Base-by-base conservation (phyloP, 805 yeast genomes). In the Hyphopichia homilentoma region DNA sequence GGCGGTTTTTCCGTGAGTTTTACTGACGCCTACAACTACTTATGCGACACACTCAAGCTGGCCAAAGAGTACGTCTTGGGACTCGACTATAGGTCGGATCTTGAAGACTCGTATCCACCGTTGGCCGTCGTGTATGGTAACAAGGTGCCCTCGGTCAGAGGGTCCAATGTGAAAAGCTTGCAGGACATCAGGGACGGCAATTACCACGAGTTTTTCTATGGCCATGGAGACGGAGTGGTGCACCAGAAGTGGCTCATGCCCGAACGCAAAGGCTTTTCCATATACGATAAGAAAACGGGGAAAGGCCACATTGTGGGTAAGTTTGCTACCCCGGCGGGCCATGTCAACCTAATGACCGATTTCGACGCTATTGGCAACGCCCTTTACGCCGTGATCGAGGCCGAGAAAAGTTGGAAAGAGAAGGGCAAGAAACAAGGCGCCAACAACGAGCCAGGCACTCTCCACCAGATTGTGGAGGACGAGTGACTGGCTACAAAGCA, bases 151-250 rank as follows among this genome's bases (percentile, higher is more conserved):
- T 84, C 95, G 0, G 89, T 86, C 4, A 70, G 93, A 32, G 95
- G 90, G 6, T 81, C 86, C 3, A 61, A 78, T 33, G 93, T 88
- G 1, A 53, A 65, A 20, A 75, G 80, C 5, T 52, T 52, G 7
- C 73, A 80, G 26, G 93, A 78, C 22, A 78, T 89, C 37, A 69
- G 61, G 36, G 68, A 72, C 24, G 96, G 95, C 3, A 73, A 77
- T 41, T 88, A 84, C 59, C 77, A 73, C 41, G 81, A 84, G 45
- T 82, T 86, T 46, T 77, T 73, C 45, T 88, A 85, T 48, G 95
- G 95, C 0, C 85, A 86, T 4, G 97, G 97, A 11, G 97, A 89
- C 54, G 97, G 97, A 26, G 96, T 89, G 13, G 86, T 86, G 1
- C 84, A 84, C 56, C 84, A 82, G 43, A 75, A 75, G 41, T 82